These are phyloP conservation scores for Fraxinus excelsior DNA, from an alignment of 257 asterid genomes.

Conservation along the genomic window DNA sequence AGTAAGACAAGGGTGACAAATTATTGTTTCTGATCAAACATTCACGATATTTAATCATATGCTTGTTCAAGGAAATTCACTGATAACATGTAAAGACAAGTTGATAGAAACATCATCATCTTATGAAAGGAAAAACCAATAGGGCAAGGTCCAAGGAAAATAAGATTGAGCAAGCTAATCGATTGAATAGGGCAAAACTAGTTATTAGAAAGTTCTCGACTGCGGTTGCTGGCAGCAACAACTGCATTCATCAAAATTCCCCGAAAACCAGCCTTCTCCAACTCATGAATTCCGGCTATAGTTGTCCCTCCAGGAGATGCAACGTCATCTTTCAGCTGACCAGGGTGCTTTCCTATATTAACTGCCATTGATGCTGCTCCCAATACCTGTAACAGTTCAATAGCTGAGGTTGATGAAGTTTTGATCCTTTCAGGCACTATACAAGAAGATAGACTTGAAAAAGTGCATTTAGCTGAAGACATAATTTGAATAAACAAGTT, in stretches of 20 bases:
- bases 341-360: constrained; percentile 72
- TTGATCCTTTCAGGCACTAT: not conserved
- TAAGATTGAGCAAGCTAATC: not conserved
- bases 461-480: not conserved
- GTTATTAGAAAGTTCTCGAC: constrained; percentile 70
- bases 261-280: constrained; percentile 53
- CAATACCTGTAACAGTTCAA: constrained; percentile 57
- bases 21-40: not conserved
- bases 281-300: constrained; percentile 84
- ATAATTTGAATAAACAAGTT: not conserved
- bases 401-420: not conserved
- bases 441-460: not conserved
- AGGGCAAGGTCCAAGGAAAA: too few relatives aligned
- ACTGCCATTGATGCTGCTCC: constrained; percentile 92
- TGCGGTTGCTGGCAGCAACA: constrained; percentile 90
- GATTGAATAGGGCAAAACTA: constrained; percentile 19
- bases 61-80: too few relatives aligned
- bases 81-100: too few relatives aligned
- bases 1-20: not conserved
- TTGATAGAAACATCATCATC: too few relatives aligned
- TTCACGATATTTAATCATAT: not conserved
- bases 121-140: too few relatives aligned
- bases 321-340: constrained; percentile 96
- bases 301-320: constrained; percentile 95
- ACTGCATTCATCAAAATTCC: constrained; percentile 92